A percentile compares a stretch with the other conserved stretches of the same genome.
Evolutionary conservation across 192 early-diverging fungal genomes (phyloP).

Genomic region (Coemansia sp.): DNA sequence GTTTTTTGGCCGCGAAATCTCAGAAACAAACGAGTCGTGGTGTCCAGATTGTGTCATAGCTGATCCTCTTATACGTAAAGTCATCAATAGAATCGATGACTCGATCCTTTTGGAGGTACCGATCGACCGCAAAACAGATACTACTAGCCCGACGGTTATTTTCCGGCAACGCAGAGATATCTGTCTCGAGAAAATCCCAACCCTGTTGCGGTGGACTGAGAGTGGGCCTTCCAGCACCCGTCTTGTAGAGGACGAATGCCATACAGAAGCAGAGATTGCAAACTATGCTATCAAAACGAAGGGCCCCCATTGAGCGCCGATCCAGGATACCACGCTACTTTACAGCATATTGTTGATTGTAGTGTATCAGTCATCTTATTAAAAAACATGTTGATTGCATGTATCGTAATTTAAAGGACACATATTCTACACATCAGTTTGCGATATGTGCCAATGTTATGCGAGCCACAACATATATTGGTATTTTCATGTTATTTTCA

Average conservation of each 20-base stretch:
- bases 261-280: constrained; percentile 16
- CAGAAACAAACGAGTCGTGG: constrained; percentile 30
- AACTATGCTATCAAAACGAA: constrained; percentile 21
- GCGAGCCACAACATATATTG: too few species aligned
- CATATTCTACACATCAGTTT: too few species aligned
- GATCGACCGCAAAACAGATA: constrained; percentile 35
- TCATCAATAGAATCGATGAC: constrained; percentile 18
- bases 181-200: constrained; percentile 35
- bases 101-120: constrained; percentile 46
- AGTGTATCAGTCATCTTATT: too few species aligned
- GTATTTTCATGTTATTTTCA: too few species aligned
- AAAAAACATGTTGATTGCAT: too few species aligned
- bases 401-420: too few species aligned
- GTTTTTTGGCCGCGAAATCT: constrained; percentile 51
- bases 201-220: constrained; percentile 37
- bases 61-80: constrained; percentile 43
- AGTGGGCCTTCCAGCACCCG: constrained; percentile 22
- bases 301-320: neutral
- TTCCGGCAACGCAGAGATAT: constrained; percentile 32
- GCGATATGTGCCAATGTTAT: too few species aligned
- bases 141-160: constrained; percentile 21
- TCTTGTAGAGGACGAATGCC: constrained; percentile 43
- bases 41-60: constrained; percentile 53
- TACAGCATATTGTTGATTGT: too few species aligned
- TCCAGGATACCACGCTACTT: neutral